Evolutionary conservation across 352 stramenopile species (phyloP).

Genomic region (Globisporangium irregulare): DNA sequence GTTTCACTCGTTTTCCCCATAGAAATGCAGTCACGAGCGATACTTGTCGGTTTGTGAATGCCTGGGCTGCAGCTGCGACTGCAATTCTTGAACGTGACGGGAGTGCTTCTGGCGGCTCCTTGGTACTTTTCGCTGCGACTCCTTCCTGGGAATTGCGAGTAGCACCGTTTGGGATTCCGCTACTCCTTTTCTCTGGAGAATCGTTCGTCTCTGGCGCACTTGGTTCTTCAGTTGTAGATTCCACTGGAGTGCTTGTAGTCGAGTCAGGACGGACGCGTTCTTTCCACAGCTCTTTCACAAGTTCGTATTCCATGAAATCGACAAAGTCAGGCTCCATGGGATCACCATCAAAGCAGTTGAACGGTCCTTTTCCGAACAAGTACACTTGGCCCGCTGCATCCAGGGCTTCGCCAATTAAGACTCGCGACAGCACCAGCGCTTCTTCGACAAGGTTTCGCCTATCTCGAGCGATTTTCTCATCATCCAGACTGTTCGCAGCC

Average conservation of each 20-base stretch:
- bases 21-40: slow-evolving; percentile 68
- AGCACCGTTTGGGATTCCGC: neutral
- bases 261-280: slow-evolving; percentile 42
- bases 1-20: slow-evolving; percentile 63
- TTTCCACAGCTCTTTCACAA: slow-evolving; percentile 52
- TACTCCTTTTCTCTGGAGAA: neutral
- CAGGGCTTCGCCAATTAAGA: slow-evolving; percentile 50
- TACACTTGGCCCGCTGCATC: slow-evolving; percentile 80
- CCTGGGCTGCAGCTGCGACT: slow-evolving; percentile 33
- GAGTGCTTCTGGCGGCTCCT: neutral
- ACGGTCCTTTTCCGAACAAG: slow-evolving; percentile 66
- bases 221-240: neutral
- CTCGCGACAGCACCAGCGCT: slow-evolving; percentile 37
- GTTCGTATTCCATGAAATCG: slow-evolving; percentile 72
- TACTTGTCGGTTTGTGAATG: slow-evolving; percentile 51
- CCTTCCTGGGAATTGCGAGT: neutral
- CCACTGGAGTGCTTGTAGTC: neutral
- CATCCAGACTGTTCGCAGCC: slow-evolving; percentile 43
- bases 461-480: slow-evolving; percentile 42
- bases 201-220: neutral
- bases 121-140: neutral
- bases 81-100: slow-evolving; percentile 34
- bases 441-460: slow-evolving; percentile 49
- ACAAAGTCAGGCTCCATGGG: slow-evolving; percentile 55
- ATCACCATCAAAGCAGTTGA: slow-evolving; percentile 61